Conservation (phyloP, 192 early-diverging fungal genomes). For the Diversispora epigaea region DNA sequence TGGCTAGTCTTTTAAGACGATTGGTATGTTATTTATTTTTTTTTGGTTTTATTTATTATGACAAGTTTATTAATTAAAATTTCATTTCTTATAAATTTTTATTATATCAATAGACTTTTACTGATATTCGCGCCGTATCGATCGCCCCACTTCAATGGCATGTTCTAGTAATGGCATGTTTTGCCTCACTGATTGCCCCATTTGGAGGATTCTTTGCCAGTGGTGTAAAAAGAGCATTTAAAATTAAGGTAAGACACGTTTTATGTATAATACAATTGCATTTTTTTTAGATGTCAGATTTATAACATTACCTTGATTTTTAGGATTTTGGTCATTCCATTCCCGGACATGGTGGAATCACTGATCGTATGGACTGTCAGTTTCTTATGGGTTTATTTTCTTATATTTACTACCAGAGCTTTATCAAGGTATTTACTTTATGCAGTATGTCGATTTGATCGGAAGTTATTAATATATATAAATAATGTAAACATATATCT, state of each 20-base stretch:
- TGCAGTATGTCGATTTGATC: not conserved
- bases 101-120: not conserved
- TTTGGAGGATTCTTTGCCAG: conserved; percentile 99
- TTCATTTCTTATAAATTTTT: not conserved
- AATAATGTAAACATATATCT: not conserved
- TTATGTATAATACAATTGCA: not conserved
- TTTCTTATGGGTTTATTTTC: conserved; percentile 95
- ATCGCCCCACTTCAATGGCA: conserved; percentile 88
- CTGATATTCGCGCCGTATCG: conserved; percentile 55
- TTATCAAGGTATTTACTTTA: conserved; percentile 63
- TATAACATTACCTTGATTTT: not conserved
- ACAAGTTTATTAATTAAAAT: not conserved
- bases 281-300: not conserved
- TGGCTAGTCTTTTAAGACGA: conserved; percentile 40
- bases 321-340: conserved; percentile 92
- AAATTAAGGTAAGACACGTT: conserved; percentile 64
- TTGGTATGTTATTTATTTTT: conserved; percentile 32
- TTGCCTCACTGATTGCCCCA: conserved; percentile 93
- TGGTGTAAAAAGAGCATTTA: conserved; percentile 95
- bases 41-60: not conserved
- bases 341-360: conserved; percentile 95
- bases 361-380: conserved; percentile 98
- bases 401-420: conserved; percentile 86
- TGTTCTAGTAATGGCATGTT: conserved; percentile 81
- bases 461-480: not conserved